A percentile compares a stretch with the other conserved stretches of the same genome.
Conservation (phyloP, 257 asterid species). For the Echites panduratus region DNA sequence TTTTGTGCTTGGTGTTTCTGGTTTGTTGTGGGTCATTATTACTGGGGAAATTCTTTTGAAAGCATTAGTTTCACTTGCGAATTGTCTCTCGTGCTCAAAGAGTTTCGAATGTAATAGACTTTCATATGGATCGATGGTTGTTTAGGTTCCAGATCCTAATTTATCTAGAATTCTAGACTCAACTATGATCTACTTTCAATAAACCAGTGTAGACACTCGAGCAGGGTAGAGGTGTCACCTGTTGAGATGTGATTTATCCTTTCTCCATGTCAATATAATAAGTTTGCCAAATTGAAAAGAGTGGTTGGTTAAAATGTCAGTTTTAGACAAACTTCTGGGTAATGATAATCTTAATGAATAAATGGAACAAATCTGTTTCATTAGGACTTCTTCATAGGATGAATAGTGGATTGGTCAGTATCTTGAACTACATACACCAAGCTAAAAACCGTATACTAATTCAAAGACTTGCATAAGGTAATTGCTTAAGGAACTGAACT, state of each 20-base stretch:
- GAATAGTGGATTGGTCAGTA: background rate
- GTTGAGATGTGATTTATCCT: too few species aligned
- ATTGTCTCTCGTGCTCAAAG: too few species aligned
- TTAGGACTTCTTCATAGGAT: background rate
- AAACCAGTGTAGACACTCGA: too few species aligned
- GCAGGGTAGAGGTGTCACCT: too few species aligned
- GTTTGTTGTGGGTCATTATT: background rate
- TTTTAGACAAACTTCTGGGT: background rate
- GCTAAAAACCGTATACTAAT: background rate
- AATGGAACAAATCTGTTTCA: background rate
- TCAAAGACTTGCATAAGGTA: background rate
- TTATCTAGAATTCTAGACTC: too few species aligned
- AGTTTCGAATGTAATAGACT: too few species aligned
- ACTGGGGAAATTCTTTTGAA: too few species aligned
- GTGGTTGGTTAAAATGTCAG: constrained; percentile 15
- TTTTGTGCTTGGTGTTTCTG: background rate
- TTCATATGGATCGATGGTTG: too few species aligned
- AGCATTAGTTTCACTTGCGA: too few species aligned
- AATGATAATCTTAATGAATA: background rate
- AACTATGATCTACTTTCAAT: too few species aligned
- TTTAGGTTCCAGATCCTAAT: too few species aligned
- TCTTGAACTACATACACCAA: background rate
- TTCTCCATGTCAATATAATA: background rate
- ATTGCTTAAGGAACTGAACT: constrained; percentile 3
- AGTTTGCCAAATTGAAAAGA: too few species aligned